Evolutionary conservation across 257 asterid genomes (phyloP).

Genomic region (Nicotiana noctiflora): DNA sequence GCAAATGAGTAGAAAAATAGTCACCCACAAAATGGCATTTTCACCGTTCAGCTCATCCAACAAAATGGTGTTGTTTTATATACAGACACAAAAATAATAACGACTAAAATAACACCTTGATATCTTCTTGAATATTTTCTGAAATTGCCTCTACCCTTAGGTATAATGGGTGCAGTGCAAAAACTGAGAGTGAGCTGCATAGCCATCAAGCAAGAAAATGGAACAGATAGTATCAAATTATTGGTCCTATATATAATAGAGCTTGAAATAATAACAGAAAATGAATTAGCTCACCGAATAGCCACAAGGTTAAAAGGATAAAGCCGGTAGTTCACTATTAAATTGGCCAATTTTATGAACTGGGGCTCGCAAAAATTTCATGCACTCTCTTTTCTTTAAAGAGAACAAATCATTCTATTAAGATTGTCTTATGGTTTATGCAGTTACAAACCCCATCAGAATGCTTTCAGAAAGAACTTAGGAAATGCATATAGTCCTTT

Average conservation of each 20-base stretch:
- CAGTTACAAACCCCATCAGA: background rate
- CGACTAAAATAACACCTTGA: slow-evolving; percentile 39
- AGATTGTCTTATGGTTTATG: background rate
- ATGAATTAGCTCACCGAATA: background rate
- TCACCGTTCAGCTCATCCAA: background rate
- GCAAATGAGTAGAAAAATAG: slow-evolving; percentile 17
- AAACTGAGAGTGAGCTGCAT: slow-evolving; percentile 94
- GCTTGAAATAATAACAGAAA: slow-evolving; percentile 3
- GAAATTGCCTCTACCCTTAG: slow-evolving; percentile 84
- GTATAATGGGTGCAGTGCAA: slow-evolving; percentile 97
- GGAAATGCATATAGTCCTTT: background rate
- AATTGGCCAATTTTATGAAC: background rate
- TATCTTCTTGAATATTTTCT: slow-evolving; percentile 51
- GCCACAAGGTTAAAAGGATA: background rate
- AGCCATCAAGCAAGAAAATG: slow-evolving; percentile 15
- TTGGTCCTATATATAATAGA: background rate
- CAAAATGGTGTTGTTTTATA: background rate
- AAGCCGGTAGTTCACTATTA: background rate
- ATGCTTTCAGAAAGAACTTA: background rate
- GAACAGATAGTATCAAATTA: slow-evolving; percentile 7
- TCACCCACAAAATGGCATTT: background rate
- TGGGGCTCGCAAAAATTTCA: background rate
- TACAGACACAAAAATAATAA: background rate
- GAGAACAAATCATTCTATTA: background rate
- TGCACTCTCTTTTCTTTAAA: background rate